phyloP scores from a whole-genome alignment of 371 early-diverging fungal genomes.

The Mortierella sp. region DNA sequence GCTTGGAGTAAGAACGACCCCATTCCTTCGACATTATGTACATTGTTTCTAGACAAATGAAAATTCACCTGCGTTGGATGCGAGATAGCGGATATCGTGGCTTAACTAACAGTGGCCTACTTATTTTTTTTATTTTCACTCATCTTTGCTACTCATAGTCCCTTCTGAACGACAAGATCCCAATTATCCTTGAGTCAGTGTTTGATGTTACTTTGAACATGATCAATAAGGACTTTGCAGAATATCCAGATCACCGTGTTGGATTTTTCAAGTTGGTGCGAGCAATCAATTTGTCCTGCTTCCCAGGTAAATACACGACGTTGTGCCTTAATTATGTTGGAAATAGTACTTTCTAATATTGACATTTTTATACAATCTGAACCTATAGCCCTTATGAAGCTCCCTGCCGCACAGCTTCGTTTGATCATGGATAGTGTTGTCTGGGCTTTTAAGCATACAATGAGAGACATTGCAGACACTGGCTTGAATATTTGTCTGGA shows the following conservation, averaged over 20 bases:
- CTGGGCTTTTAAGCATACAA: constrained; percentile 98
- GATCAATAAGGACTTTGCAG: constrained; percentile 58
- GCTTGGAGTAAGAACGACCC: constrained; percentile 74
- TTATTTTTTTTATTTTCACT: no score
- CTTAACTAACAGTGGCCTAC: no score
- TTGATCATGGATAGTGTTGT: constrained; percentile 92
- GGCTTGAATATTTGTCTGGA: constrained; percentile 90
- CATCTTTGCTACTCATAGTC: constrained; percentile 55
- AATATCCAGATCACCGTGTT: constrained; percentile 96
- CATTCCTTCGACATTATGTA: constrained; percentile 23
- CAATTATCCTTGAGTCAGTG: constrained; percentile 89
- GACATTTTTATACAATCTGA: no score
- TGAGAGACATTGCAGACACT: constrained; percentile 96
- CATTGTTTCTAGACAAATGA: no score
- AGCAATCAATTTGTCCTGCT: constrained; percentile 90
- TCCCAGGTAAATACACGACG: constrained; percentile 57
- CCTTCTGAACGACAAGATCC: constrained; percentile 85
- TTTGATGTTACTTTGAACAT: constrained; percentile 67
- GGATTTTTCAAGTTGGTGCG: constrained; percentile 93
- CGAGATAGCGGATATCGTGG: no score
- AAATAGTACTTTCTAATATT: no score
- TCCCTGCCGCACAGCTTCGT: constrained; percentile 91
- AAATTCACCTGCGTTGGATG: no score
- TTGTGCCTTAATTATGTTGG: background rate
- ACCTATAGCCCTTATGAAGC: constrained; percentile 76